Base-by-base conservation (phyloP, 805 yeast species). In the Maudiozyma pseudohumilis region DNA sequence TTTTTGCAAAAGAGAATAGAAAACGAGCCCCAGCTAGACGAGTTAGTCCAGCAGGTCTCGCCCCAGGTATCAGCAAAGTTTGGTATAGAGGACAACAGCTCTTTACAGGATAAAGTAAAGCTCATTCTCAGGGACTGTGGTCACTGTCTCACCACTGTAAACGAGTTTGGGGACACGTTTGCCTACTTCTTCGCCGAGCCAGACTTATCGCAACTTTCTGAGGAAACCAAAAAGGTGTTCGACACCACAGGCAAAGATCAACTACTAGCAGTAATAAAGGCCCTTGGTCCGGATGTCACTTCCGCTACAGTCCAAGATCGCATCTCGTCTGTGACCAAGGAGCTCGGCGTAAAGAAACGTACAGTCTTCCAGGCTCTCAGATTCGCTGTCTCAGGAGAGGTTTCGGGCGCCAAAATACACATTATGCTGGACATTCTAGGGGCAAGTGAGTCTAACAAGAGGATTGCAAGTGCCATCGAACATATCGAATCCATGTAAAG, bases 321-420 rank as follows among this genome's bases (percentile, higher is more conserved):
- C 15, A 25, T 40, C 9, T 9, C 29, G 5, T 12, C 8, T 4
- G 21, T 36, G 12, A 11, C 6, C 5, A 6, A 25, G 9, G 42
- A 42, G 20, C 11, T 38, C 2, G 32, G 42, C 1, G 20, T 47
- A 2, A 41, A 48, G 6, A 49, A 51, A 18, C 70, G 65, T 39
- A 55, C 63, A 1, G 56, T 82, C 1, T 81, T 74, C 51, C 75
- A 73, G 47, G 49, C 75, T 0, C 49, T 83, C 11, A 64, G 96
- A 40, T 77, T 66, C 45, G 88, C 88, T 0, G 53, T 86, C 18
- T 69, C 84, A 11, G 94, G 84, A 0, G 73, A 77, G 6, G 65
- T 65, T 4, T 68, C 94, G 0, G 95, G 96, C 0, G 62, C 80
- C 21, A 74, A 76, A 13, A 62, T 87, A 4, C 81, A 80, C 0